phyloP scores from a whole-genome alignment of 306 rosid genomes.

The Potentilla sterilis region DNA sequence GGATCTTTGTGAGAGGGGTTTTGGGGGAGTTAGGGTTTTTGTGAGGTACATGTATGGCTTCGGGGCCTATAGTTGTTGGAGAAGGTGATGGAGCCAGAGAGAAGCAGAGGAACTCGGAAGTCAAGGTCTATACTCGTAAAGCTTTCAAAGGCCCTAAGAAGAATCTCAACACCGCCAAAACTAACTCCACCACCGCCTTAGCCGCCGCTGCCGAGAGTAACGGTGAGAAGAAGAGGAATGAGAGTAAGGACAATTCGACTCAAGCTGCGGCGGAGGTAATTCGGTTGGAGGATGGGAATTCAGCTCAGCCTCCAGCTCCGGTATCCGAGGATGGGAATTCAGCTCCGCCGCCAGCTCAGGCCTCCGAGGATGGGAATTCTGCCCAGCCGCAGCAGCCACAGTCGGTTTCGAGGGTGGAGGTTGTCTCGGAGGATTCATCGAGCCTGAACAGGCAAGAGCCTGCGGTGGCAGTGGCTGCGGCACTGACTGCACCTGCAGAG shows the following conservation, averaged over 20 bases:
- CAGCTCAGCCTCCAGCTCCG: slow-evolving; percentile 23
- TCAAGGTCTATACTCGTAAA: slow-evolving; percentile 75
- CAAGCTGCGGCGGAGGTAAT: slow-evolving; percentile 10
- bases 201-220: background rate
- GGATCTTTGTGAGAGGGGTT: slow-evolving; percentile 13
- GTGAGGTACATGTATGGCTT: slow-evolving; percentile 84
- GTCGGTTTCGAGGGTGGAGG: slow-evolving; percentile 31
- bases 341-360: slow-evolving; percentile 16
- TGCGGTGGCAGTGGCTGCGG: slow-evolving; percentile 25
- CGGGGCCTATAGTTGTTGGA: slow-evolving; percentile 60
- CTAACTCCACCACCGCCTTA: background rate
- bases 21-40: slow-evolving; percentile 61
- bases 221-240: background rate
- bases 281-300: slow-evolving; percentile 40
- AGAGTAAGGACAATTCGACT: slow-evolving; percentile 19
- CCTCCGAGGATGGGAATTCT: slow-evolving; percentile 36
- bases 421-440: slow-evolving; percentile 45
- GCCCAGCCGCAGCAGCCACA: slow-evolving; percentile 30
- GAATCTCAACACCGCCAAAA: slow-evolving; percentile 19
- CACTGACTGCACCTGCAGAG: slow-evolving; percentile 35
- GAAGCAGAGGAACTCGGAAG: slow-evolving; percentile 51
- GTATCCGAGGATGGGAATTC: background rate
- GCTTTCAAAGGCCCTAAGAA: slow-evolving; percentile 53
- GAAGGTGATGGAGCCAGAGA: slow-evolving; percentile 63
- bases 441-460: slow-evolving; percentile 38